Base-by-base conservation (phyloP, 768 basidiomycete genomes). In the Lactarius evosmus region DNA sequence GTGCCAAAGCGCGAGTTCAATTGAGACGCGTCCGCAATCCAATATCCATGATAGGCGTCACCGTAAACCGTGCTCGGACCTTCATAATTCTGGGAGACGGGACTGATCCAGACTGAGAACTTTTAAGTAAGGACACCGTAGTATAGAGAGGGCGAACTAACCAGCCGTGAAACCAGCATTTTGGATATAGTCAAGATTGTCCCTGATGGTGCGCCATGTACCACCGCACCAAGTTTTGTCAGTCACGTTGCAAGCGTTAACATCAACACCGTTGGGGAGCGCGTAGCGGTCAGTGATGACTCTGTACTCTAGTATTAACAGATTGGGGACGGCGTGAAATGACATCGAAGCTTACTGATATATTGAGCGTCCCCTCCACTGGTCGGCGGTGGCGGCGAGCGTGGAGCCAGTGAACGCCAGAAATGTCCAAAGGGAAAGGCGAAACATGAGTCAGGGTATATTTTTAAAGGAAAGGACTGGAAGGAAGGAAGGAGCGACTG, bases 1-100 rank as follows among this genome's bases (percentile, higher is more conserved):
- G 87, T 84, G 29, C 92, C 92, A 68, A 92, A 93, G 57, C 79
- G 82, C 54, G 77, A 70, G 74, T 93, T 93, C 44, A 93, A 79
- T 66, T 81, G 69, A 63, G 84, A 77, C 32, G 87, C 79, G 72
- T 93, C 86, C 57, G 84, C 81, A 33, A 85, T 80, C 91, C 92
- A 93, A 75, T 93, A 93, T 19, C 91, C 91, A 69, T 93, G 91
- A 75, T 94, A 94, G 17, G 93, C 76, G 69, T 91, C 88, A 22
- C 91, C 90, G 72, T 92, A 93, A 0, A 83, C 76, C 3, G 89
- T 85, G 53, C 81, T 72, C 14, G 86, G 83, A 0, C 89, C 89
- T 40, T 88, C 75, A 65, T 88, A 91, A 72, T 92, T 92, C 74
- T 91, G 82, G 62, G 83, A 85, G 19, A 93, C 82, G 12, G 91